These are phyloP conservation scores for Coniochaeta sp. DNA, from an alignment of 2,329 filamentous ascomycete genomes.

Conservation along the genomic window DNA sequence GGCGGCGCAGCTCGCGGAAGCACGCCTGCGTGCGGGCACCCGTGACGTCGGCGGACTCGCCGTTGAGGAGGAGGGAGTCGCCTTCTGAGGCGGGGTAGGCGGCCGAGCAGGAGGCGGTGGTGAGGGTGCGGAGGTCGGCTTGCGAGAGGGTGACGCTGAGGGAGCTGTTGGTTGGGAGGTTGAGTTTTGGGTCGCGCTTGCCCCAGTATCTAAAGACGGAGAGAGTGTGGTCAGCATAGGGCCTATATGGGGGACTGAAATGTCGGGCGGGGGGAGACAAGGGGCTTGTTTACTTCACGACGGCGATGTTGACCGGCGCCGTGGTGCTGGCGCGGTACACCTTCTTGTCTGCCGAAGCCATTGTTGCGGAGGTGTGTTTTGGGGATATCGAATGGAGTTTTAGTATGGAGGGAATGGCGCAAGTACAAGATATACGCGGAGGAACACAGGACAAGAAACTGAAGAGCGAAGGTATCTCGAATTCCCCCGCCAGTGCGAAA, in stretches of 20 bases:
- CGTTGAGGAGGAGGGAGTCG: slow-evolving; percentile 79
- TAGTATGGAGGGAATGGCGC: no score
- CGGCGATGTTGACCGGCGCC: slow-evolving; percentile 95
- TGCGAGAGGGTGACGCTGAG: slow-evolving; percentile 95
- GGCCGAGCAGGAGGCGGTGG: slow-evolving; percentile 83
- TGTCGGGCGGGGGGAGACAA: slow-evolving; percentile 14
- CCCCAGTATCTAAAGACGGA: slow-evolving; percentile 68
- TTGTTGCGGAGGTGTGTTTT: slow-evolving; percentile 3
- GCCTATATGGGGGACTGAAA: slow-evolving; percentile 8
- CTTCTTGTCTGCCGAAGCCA: slow-evolving; percentile 33
- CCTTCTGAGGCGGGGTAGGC: slow-evolving; percentile 49
- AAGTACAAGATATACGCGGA: not conserved
- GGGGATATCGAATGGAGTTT: not conserved
- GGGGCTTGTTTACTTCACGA: slow-evolving; percentile 66
- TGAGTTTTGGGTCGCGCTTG: slow-evolving; percentile 88
- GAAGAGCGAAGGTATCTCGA: not conserved
- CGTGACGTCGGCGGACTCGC: slow-evolving; percentile 72
- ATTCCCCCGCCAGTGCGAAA: not conserved
- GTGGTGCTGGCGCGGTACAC: slow-evolving; percentile 93
- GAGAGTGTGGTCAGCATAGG: not conserved
- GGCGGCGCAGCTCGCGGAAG: slow-evolving; percentile 74
- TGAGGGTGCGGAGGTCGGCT: slow-evolving; percentile 87
- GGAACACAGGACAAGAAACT: not conserved
- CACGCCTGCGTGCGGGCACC: slow-evolving; percentile 91
- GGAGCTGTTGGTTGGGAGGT: slow-evolving; percentile 96